These are phyloP conservation scores for Suillus brevipes DNA, from an alignment of 768 basidiomycete species.

Conservation along the genomic window DNA sequence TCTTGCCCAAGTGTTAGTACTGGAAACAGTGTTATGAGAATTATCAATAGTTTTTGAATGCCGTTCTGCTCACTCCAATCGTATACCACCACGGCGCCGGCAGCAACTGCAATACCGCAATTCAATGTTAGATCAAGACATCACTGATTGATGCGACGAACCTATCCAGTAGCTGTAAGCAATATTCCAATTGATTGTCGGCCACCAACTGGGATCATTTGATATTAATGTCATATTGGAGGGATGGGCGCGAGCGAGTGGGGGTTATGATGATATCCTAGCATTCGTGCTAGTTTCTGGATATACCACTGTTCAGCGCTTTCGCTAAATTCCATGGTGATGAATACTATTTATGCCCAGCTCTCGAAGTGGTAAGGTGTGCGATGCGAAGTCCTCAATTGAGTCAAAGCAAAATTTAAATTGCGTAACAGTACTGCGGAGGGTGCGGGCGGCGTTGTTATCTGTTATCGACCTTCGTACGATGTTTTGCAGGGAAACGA, in stretches of 20 bases:
- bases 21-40: no score
- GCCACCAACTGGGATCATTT: not conserved
- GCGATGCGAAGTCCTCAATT: no score
- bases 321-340: not conserved
- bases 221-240: not conserved
- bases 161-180: not conserved
- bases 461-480: no score
- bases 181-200: not conserved
- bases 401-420: no score
- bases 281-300: not conserved
- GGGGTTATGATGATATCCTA: not conserved
- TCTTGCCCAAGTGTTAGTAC: not conserved
- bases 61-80: not conserved
- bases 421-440: no score
- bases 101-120: not conserved
- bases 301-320: not conserved
- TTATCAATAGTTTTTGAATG: not conserved
- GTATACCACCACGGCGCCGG: not conserved
- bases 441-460: no score
- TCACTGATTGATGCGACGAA: not conserved
- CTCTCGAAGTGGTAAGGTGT: no score
- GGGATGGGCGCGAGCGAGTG: not conserved
- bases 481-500: no score
- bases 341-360: no score
- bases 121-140: not conserved